Evolutionary conservation across 495 filamentous ascomycete genomes (phyloP).

Genomic region (Aspergillus leporis): DNA sequence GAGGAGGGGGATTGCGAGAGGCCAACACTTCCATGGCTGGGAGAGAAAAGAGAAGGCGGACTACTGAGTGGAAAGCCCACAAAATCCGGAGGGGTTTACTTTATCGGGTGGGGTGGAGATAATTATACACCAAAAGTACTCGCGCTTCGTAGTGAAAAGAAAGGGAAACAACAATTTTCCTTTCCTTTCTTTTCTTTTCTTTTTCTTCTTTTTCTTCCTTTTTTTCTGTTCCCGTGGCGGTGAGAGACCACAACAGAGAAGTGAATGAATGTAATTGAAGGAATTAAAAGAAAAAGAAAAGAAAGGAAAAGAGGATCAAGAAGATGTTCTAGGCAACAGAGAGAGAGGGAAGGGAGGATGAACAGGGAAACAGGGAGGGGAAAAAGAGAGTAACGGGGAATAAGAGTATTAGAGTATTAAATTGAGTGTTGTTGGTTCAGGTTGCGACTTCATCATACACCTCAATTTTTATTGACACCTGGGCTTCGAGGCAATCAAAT

Average conservation of each 20-base stretch:
- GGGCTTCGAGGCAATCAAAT: background rate
- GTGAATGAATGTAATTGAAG: background rate
- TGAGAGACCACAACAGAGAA: background rate
- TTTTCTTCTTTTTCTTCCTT: background rate
- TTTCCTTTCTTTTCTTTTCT: background rate
- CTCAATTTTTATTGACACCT: conserved; percentile 1
- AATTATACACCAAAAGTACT: background rate
- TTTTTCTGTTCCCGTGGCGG: no score
- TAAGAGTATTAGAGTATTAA: no score
- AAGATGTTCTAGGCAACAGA: background rate
- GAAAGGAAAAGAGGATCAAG: background rate
- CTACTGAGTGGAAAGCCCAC: conserved; percentile 7
- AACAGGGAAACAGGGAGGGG: no score
- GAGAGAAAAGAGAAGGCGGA: conserved; percentile 26
- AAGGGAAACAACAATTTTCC: no score
- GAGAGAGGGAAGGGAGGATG: background rate
- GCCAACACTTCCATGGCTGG: conserved; percentile 26
- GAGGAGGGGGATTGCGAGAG: conserved; percentile 19
- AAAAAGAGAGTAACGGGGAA: conserved; percentile 18
- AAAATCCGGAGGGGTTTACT: conserved; percentile 37
- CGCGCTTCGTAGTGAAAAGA: no score
- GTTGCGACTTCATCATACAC: conserved; percentile 10
- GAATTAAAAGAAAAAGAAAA: background rate
- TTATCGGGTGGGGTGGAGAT: conserved; percentile 13
- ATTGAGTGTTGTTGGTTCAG: conserved; percentile 4